Base-by-base conservation (phyloP, 192 early-diverging fungal species). In the Coemansia sp. region DNA sequence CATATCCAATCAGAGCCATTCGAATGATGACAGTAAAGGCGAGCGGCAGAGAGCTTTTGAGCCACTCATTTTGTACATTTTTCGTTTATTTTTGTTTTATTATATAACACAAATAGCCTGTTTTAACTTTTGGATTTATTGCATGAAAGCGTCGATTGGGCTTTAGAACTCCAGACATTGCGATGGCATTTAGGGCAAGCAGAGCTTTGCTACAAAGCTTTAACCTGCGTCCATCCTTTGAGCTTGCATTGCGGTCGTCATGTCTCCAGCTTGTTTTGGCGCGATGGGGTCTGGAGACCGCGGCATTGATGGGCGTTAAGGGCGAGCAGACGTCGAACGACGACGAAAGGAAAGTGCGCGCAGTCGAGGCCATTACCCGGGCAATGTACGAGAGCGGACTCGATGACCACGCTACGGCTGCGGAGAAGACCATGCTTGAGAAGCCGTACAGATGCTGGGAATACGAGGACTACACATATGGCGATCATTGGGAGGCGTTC, bases 251-350 rank as follows among this genome's bases (percentile, higher is more conserved):
- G 68, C 84, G 86, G 19, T 69, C 76, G 2, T 83, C 83, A 3
- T 85, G 85, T 21, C 57, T 85, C 42, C 88, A 89, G 65, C 71
- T 89, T 32, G 77, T 89, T 26, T 71, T 89, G 39, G 84, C 88
- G 13, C 81, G 88, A 19, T 89, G 88, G 88, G 86, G 85, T 1
- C 67, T 89, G 11, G 88, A 89, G 72, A 85, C 83, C 6, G 84
- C 79, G 15, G 68, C 77, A 21, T 60, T 79, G 65, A 79, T 85
- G 79, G 79, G 80, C 11, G 65, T 76, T 16, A 66, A 63, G 12
- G 75, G 72, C 59, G 68, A 78, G 8, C 69, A 70, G 47, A 68
- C 67, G n/a, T 72, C 76, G 6, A 75, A 70, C 62, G 68, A 82
- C 58, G 68, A 74, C 38, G 76, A 75, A 26, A 71, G 71, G 57